Percentiles rank a stretch among this genome's conserved stretches.
phyloP scores from a whole-genome alignment of 148 eudicot species.

The Spergularia marina region DNA sequence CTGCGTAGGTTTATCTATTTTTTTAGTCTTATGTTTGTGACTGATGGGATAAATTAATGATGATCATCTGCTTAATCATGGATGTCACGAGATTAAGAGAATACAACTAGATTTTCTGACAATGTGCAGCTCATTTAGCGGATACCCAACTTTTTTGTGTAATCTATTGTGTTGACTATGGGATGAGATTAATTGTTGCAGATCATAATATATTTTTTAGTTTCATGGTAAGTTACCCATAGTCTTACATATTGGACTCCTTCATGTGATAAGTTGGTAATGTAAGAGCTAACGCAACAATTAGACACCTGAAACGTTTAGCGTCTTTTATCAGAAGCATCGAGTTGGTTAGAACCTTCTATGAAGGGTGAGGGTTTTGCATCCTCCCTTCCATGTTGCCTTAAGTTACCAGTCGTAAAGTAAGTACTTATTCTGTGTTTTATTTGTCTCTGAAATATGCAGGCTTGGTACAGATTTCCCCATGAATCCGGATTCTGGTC shows the following conservation, averaged over 20 bases:
- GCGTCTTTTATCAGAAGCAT: background rate
- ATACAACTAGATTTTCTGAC: conserved; percentile 18
- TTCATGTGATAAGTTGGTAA: background rate
- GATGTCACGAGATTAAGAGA: conserved; percentile 13
- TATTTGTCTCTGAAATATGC: conserved; percentile 26
- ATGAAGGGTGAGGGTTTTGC: too few species aligned
- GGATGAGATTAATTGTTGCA: background rate
- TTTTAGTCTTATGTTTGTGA: conserved; percentile 8
- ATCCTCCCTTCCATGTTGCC: too few species aligned
- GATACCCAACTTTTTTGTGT: conserved; percentile 2
- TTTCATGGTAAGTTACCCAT: background rate
- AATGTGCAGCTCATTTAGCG: background rate
- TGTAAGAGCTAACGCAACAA: too few species aligned
- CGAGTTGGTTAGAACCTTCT: too few species aligned
- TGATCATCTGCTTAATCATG: background rate
- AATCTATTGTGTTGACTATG: conserved; percentile 15
- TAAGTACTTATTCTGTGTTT: background rate
- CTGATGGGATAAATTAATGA: background rate
- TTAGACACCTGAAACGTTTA: background rate
- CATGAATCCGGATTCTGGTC: conserved; percentile 61
- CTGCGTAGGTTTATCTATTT: conserved; percentile 17
- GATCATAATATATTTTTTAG: background rate
- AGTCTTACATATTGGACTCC: background rate
- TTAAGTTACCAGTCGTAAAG: background rate
- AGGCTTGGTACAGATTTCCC: conserved; percentile 91